Evolutionary conservation across 495 filamentous ascomycete genomes (phyloP), one percentile per base, ranked within the genome.

Genomic region (Podospora pseudoanserina): DNA sequence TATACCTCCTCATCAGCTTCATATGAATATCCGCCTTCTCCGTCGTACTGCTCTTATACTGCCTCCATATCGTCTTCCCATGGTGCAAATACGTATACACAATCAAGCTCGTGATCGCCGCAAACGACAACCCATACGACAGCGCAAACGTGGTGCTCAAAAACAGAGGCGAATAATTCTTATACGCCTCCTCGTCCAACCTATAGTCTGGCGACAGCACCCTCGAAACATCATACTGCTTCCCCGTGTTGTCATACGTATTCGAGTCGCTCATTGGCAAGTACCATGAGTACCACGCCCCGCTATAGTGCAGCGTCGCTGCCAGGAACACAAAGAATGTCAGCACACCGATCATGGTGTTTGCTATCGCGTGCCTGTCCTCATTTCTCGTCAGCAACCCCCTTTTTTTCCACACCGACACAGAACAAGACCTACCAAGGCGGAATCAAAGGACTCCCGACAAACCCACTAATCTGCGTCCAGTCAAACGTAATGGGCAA

Each of bases 51-150:
- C 87, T 87, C 32, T 76, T 80, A 78, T 85, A 85, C 66, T 85
- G 83, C 59, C 77, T 74, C 84, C 85, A 87, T 19, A 91, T 84
- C 58, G 86, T 84, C 65, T 86, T 83, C 11, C 89, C 85, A 68
- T 91, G 85, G 71, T 90, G 86, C 28, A 92, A 76, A 49, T 83
- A 86, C 4, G 87, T 86, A 68, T 91, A 86, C 5, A 90, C 83
- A 58, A 92, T 81, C 34, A 91, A 82, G 0, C 87, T 86, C 0
- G 87, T 81, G 49, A 92, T 85, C 39, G 90, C 86, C 18, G 90
- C 90, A 70, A 92, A 92, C 0, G 88, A 89, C 1, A 92, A 78
- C 0, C 89, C 89, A 66, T 91, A 92, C 0, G 86, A 84, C 61
- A 90, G 75, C 61, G 86, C 82, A 70, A 88, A 90, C 0, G 86